Base-by-base conservation (phyloP, 352 stramenopile genomes). In the Phytophthora idaei region DNA sequence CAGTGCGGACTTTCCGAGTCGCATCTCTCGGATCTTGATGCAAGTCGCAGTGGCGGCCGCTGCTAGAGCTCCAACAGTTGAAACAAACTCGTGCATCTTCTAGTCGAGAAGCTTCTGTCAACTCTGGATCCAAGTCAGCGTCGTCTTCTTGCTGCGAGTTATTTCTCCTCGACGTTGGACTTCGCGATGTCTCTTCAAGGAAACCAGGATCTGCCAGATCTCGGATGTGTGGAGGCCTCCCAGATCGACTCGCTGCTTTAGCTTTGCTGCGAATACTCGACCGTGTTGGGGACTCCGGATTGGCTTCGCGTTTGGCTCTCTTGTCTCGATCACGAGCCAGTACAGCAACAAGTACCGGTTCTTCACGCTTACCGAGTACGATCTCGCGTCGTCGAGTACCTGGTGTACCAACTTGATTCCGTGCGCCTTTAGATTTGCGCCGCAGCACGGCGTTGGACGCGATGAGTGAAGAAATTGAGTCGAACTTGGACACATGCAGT, bases 51-150 rank as follows among this genome's bases (percentile, higher is more conserved):
- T 83, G 67, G 15, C 89, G 94, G 21, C 87, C 79, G 28, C 81
- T 94, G 52, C 90, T 96, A 9, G 92, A 85, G 44, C 87, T 97
- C 94, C 94, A 98, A 77, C 94, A 98, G 53, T 96, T 97, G 72
- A 98, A 98, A 69, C 93, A 98, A 5, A 92, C 68, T 6, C 32
- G 58, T 4, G 46, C 45, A 17, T 54, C 58, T 70, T 73, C 57
- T 14, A 27, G 64, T 52, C 58, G 69, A 41, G 52, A 47, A 58
- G 51, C 32, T 39, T 66, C 60, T 61, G 48, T 58, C 39, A 15
- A 57, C 37, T 62, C 69, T 3, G 36, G 53, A 25, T 69, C 57
- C 28, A 41, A 41, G 3, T 46, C 53, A 15, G 32, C n/a, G 1
- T 63, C 57, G 34, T 60, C 62, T 12, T 67, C 28, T 17, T 73